Base-by-base conservation (phyloP, 2,329 filamentous ascomycete species). In the Penicillium janthinellum region DNA sequence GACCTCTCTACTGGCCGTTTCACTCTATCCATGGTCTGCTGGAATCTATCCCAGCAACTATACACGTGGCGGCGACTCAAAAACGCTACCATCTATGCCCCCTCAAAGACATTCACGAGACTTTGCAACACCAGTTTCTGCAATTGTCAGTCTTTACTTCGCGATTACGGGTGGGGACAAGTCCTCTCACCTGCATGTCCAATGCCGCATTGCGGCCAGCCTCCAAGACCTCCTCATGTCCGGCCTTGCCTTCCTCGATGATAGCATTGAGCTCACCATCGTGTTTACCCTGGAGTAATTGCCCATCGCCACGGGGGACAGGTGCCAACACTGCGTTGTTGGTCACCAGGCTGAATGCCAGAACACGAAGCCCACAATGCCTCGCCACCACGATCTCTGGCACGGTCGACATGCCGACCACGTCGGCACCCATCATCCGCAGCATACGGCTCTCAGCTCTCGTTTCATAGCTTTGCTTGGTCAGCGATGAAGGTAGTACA, bases 371-470 rank as follows among this genome's bases (percentile, higher is more conserved):
- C n/a, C 83, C 84, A 56, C 80, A 82, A 71, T 90, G 87, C 63
- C 87, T 80, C 35, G 87, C 87, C 15, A 87, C 85, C 52, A 89
- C 82, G 54, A 89, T 87, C 69, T 90, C 87, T 7, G 87, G 87
- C 31, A 89, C 86, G 0, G 87, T 89, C 35, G 85, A 88, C 87
- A 90, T 89, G 14, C 87, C 87, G 1, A 89, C 87, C n/a, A 89
- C 77, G 68, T 89, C 87, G n/a, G 86, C 86, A 6, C 87, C 86
- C 6, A 88, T 73, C 50, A 78, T 78, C 41, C 80, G 79, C 60
- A 89, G 77, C 81, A 88, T 83, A 17, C 86, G 81, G 68, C 86
- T 88, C 70, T 89, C 86, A 0, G 86, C 86, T 61, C 87, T 78
- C 2, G 86, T 89, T 70, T 89, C 87, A 69, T 88, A 89, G 51